These are phyloP conservation scores for Penicillium coffeae DNA, from an alignment of 495 filamentous ascomycete species.

Conservation along the genomic window DNA sequence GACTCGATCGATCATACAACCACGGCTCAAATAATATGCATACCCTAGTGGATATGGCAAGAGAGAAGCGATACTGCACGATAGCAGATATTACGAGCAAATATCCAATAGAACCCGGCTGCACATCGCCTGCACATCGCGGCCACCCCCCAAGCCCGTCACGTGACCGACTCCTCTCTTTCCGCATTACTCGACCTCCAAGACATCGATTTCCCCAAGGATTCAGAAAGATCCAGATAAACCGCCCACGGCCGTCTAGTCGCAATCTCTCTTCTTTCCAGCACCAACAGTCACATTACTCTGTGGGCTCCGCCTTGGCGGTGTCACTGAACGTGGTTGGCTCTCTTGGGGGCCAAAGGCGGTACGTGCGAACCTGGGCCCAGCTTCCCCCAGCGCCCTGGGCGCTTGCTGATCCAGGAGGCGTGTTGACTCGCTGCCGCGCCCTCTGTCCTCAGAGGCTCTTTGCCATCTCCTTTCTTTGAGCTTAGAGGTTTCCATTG, in stretches of 20 bases:
- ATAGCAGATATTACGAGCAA: neutral
- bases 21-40: neutral
- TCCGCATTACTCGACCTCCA: neutral
- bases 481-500: slow-evolving; percentile 1
- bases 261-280: too few species aligned
- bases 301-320: slow-evolving; percentile 9
- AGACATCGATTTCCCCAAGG: neutral
- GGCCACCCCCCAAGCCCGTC: neutral
- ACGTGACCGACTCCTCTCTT: slow-evolving; percentile 29
- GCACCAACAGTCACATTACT: slow-evolving; percentile 7
- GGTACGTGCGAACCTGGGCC: slow-evolving; percentile 21
- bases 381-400: slow-evolving; percentile 10
- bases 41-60: neutral
- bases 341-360: slow-evolving; percentile 20
- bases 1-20: neutral
- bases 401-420: slow-evolving; percentile 38
- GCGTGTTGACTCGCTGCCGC: slow-evolving; percentile 29
- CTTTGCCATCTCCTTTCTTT: neutral
- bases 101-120: neutral
- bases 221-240: neutral
- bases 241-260: neutral
- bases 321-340: slow-evolving; percentile 13
- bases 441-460: slow-evolving; percentile 12
- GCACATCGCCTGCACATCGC: neutral
- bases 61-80: neutral